Evolutionary conservation across 345 rosid genomes (phyloP), one percentile per base, ranked within the genome.

Genomic region (Ceriops decandra): DNA sequence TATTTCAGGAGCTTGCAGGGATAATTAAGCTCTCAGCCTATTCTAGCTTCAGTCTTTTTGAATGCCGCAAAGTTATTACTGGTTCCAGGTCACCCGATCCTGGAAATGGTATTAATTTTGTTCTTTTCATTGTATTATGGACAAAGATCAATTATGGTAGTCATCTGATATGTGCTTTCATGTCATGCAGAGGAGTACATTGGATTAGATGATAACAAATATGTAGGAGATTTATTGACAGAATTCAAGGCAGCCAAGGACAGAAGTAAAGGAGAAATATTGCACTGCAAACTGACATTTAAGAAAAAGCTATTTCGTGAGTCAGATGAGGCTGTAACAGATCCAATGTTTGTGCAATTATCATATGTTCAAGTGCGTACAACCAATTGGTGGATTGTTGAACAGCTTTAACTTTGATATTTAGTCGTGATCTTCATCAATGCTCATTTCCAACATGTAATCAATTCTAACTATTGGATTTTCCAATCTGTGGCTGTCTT

Each of bases 141-240:
- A 57, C 42, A 7, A 62, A 70, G 51, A 66, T n/a, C 17, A 68
- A 21, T 35, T 59, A 27, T 63, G 9, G 31, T 56, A 22, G 60
- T 74, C 26, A 58, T 79, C 70, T 66, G 66, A 82, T 76, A 13
- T 67, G n/a, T 63, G 20, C 19, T 56, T 36, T 81, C 27, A 46
- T 78, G 52, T 70, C 69, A 64, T 52, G 66, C 80, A 95, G 99
- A 95, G 90, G 99, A 95, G 82, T 88, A 87, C 67, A 83, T 90
- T 78, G 99, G 96, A 58, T 74, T 95, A 75, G 99, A 95, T 82
- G 99, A 95, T 73, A 95, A 95, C 86, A 91, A 91, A 77, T 90
- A 91, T 74, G 87, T 95, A 59, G 96, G 98, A 75, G 99, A 95
- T 77, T 81, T 95, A 68, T 87, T 91, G 38, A 83, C 92, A 57